These are phyloP conservation scores for Sugiyamaella valdiviana DNA, from an alignment of 805 yeast species.

Conservation along the genomic window DNA sequence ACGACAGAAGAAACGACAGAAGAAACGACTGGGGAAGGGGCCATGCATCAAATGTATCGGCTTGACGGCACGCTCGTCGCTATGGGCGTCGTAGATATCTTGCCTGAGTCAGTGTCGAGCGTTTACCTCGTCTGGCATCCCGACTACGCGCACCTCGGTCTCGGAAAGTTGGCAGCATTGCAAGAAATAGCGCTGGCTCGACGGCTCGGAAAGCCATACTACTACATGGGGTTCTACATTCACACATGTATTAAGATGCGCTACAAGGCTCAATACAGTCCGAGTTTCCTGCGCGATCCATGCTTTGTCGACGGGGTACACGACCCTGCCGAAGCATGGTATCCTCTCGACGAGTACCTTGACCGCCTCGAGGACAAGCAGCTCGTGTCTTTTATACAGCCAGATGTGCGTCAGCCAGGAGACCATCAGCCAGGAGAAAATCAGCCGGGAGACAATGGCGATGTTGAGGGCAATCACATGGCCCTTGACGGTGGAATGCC, in stretches of 20 bases:
- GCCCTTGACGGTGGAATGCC: no score
- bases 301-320: constrained; percentile 5
- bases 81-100: constrained; percentile 66
- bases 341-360: constrained; percentile 9
- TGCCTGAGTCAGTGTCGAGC: constrained; percentile 65
- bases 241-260: constrained; percentile 77
- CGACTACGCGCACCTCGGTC: constrained; percentile 56
- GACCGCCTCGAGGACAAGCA: constrained; percentile 3
- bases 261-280: constrained; percentile 61
- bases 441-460: no score
- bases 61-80: constrained; percentile 59
- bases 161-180: constrained; percentile 74
- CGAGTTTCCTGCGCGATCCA: constrained; percentile 33
- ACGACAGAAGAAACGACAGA: neutral
- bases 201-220: constrained; percentile 45
- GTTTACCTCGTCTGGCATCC: constrained; percentile 90
- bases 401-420: no score
- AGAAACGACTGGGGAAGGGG: constrained; percentile 38
- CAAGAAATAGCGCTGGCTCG: constrained; percentile 56
- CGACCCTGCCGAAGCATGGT: constrained; percentile 7
- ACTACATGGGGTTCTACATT: constrained; percentile 76
- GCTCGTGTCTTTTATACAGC: constrained; percentile 5
- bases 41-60: constrained; percentile 75
- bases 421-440: no score
- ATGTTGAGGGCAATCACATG: no score